Base-by-base conservation (phyloP, 73 alveolate species). In the Paramecium sexaurelia region DNA sequence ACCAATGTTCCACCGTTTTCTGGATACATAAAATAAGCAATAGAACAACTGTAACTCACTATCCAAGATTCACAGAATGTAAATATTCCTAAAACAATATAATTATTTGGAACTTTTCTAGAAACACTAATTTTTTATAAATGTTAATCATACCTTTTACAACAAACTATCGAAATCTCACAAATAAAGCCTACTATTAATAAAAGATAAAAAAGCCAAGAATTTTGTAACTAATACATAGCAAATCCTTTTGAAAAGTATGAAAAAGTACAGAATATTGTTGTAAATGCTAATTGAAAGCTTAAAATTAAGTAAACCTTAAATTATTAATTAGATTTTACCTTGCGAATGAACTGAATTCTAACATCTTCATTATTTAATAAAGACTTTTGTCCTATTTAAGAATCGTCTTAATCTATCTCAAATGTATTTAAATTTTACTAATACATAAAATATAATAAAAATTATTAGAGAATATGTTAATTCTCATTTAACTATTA, bases 91-190 rank as follows among this genome's bases (percentile, higher is more conserved):
- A 98, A 92, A 69, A 95, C 43, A 17, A 96, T 92, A 84, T 97
- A 97, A 95, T 98, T 98, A 36, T 55, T 71, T 32, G 99, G 99
- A 45, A 96, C 98, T 78, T 84, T 95, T 55, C 98, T 87, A 26
- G 98, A 96, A 24, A 91, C 93, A 20, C 90, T 78, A 43, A 78
- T n/a, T n/a, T 32, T 37, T 8, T 45, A 13, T 22, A 27, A 36
- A 11, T n/a, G 3, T 33, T 36, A 1, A 2, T 73, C 7, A 6
- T 57, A 67, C 83, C 78, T 55, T 91, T 67, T 92, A 27, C 75
- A 39, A 55, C 99, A 96, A 13, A 93, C 17, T 7, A 95, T 45
- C 11, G 93, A 92, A 22, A 93, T 51, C 75, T 82, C 78, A 75
- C 87, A 67, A 40, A 90, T 95, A 22, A 96, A 84, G 3, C 96